These are phyloP conservation scores for Citrus medica DNA, from an alignment of 345 rosid species.

Conservation along the genomic window DNA sequence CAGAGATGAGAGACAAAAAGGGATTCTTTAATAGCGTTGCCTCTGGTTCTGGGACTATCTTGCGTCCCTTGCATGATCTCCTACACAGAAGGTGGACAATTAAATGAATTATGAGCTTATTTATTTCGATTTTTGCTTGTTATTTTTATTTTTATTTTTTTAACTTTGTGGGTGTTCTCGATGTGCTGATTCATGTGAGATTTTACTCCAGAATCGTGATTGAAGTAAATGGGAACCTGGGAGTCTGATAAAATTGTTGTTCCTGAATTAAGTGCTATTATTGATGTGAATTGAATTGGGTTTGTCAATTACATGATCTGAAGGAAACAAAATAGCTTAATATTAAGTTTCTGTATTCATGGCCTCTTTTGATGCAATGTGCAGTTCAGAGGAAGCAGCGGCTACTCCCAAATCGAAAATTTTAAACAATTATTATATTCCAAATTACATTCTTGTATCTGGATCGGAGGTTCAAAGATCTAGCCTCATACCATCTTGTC, in stretches of 20 bases:
- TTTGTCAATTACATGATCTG: neutral
- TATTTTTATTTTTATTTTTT: neutral
- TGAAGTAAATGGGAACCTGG: neutral
- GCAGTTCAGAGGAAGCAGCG: constrained; percentile 18
- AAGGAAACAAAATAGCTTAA: neutral
- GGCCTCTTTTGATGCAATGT: neutral
- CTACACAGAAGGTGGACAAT: constrained; percentile 1
- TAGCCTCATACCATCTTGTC: constrained; percentile 37
- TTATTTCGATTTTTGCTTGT: neutral
- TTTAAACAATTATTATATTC: constrained; percentile 36
- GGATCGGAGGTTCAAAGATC: constrained; percentile 17
- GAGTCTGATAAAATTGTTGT: neutral
- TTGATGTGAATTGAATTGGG: neutral
- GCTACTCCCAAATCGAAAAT: neutral
- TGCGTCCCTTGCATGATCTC: neutral
- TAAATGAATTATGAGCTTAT: neutral
- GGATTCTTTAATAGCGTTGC: neutral
- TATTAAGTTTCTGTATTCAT: neutral
- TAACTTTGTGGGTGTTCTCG: neutral
- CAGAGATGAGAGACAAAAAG: neutral
- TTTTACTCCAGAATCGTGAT: neutral
- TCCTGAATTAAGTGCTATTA: neutral
- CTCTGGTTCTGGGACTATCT: neutral
- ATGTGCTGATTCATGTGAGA: neutral
- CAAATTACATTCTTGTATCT: constrained; percentile 40